Evolutionary conservation across 2,329 filamentous ascomycete genomes (phyloP), one percentile per base, ranked within the genome.

Genomic region (Clarireedia sp.): DNA sequence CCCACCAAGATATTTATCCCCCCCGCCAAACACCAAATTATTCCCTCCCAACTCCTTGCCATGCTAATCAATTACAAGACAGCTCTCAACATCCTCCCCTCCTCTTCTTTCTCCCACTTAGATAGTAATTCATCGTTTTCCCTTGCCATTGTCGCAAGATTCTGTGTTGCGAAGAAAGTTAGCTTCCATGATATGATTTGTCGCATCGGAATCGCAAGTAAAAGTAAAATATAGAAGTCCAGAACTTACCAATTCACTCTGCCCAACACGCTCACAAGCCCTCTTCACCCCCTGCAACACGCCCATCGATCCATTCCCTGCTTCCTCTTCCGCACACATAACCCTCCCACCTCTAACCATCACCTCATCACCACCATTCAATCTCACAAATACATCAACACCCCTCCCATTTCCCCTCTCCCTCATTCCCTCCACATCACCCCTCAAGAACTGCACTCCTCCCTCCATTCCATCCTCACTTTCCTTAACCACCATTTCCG

Each of bases 101-200:
- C 45, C 21, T 36, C 23, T 37, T 49, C 45, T 17, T 33, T 49
- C 21, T 49, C 52, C 17, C 38, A 54, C 19, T 16, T 37, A 6
- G 37, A 23, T 6, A 54, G 16, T 5, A 49, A n/a, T 1, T 36
- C 21, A n/a, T 33, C 45, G 36, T 41, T 54, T 43, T 36, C 6
- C 21, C 17, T 14, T 36, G 52, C 48, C 24, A 54, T 17, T 36
- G 45, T 16, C 3, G 52, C 45, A 7, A 54, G 45, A 49, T 54
- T 49, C 45, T 54, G 3, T 43, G 17, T 23, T 45, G 19, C 36
- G 23, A 17, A 33, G 17, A 24, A n/a, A 43, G 21, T 12, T 43
- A 33, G 5, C 29, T 33, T 33, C 10, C 16, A 33, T 29, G 6
- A 8, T n/a, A 44, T 12, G 0, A 12, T 12, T 12, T 17, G 26